phyloP scores from a whole-genome alignment of 1,284 basidiomycete genomes.

The Mycosarcoma mackinlayi region DNA sequence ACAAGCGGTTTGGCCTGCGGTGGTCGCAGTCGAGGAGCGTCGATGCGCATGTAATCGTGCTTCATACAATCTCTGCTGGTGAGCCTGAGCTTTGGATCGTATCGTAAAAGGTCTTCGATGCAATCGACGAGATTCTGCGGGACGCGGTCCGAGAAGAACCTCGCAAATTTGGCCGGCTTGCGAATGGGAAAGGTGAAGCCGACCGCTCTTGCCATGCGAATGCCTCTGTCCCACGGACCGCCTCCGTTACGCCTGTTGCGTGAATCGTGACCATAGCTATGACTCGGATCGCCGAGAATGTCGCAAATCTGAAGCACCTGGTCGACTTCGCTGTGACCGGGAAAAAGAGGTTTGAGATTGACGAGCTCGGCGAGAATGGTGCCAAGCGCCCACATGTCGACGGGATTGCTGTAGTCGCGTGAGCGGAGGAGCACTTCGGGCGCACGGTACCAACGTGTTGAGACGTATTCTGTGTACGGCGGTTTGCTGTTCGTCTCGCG shows the following conservation, averaged over 20 bases:
- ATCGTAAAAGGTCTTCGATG: slow-evolving; percentile 89
- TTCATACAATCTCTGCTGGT: slow-evolving; percentile 87
- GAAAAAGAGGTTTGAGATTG: slow-evolving; percentile 94
- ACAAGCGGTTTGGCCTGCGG: slow-evolving; percentile 45
- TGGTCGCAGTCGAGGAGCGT: slow-evolving; percentile 71
- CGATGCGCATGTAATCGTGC: slow-evolving; percentile 83
- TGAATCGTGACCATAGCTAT: slow-evolving; percentile 82
- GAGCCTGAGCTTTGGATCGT: slow-evolving; percentile 86
- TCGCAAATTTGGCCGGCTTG: slow-evolving; percentile 79
- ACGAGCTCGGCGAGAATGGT: slow-evolving; percentile 97
- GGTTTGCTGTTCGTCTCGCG: slow-evolving; percentile 87
- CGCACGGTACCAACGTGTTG: slow-evolving; percentile 98
- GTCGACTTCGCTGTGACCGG: slow-evolving; percentile 94
- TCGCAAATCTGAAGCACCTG: slow-evolving; percentile 91
- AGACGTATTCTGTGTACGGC: slow-evolving; percentile 98
- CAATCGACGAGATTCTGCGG: slow-evolving; percentile 87
- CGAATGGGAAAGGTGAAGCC: slow-evolving; percentile 91
- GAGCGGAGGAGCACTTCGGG: slow-evolving; percentile 94
- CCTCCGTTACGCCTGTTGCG: slow-evolving; percentile 81
- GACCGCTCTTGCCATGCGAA: slow-evolving; percentile 84
- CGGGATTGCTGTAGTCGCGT: slow-evolving; percentile 91
- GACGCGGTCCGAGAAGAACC: slow-evolving; percentile 81
- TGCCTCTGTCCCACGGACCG: slow-evolving; percentile 84
- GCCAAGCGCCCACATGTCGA: slow-evolving; percentile 99
- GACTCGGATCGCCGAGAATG: slow-evolving; percentile 88